phyloP scores from a whole-genome alignment of 345 rosid genomes.

The Luvunga scandens region DNA sequence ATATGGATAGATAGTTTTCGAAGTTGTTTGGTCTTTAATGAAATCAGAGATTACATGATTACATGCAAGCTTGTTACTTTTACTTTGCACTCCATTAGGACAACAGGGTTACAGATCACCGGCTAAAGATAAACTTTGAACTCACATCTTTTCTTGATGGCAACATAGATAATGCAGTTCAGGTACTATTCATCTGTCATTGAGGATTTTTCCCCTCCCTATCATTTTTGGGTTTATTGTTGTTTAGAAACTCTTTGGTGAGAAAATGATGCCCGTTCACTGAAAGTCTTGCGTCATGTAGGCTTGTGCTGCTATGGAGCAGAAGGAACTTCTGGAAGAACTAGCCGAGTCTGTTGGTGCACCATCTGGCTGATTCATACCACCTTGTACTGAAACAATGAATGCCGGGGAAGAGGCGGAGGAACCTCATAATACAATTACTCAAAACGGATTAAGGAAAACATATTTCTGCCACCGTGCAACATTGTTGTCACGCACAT shows the following conservation, averaged over 20 bases:
- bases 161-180: constrained; percentile 69
- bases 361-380: constrained; percentile 33
- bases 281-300: constrained; percentile 32
- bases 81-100: constrained; percentile 43
- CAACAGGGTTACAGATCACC: constrained; percentile 92
- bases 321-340: constrained; percentile 84
- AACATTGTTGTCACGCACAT: not conserved
- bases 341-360: constrained; percentile 67
- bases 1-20: not conserved
- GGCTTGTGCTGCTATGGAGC: constrained; percentile 83
- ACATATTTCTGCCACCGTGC: not conserved
- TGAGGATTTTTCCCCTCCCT: too few relatives aligned
- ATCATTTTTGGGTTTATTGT: not conserved
- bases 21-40: not conserved
- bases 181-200: constrained; percentile 42
- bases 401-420: not conserved
- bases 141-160: constrained; percentile 87
- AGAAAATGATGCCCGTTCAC: not conserved
- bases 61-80: constrained; percentile 10
- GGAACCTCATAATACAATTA: not conserved
- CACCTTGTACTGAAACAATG: not conserved
- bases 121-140: constrained; percentile 84
- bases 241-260: not conserved
- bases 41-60: not conserved
- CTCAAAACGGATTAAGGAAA: not conserved